Evolutionary conservation across 1,139 yeast genomes (phyloP), one percentile per base, ranked within the genome.

Genomic region (Blastobotrys persicus): DNA sequence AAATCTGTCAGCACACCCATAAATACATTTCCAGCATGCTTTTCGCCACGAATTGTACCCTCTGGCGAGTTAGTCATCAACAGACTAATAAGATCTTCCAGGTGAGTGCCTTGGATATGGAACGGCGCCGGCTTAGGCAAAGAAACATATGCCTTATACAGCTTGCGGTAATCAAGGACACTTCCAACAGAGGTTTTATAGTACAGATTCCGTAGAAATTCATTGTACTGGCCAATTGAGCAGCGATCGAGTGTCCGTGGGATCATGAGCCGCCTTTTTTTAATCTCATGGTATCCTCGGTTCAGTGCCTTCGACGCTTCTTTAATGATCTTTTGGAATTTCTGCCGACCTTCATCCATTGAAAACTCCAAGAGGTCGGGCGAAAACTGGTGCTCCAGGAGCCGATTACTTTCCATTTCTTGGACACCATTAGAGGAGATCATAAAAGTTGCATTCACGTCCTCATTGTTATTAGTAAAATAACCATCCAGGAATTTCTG

Each of bases 171-270:
- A 26, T 42, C 32, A 31, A 44, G 33, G 23, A 28, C 44, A 14
- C 43, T 37, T 19, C 40, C 38, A 14, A 23, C 45, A 9, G 9
- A 6, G 14, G 17, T 23, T 2, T 17, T 20, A 23, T 54, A 49
- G 52, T 75, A 75, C 31, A 76, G 55, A n/a, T 61, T 60, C 42
- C 65, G 58, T 12, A 74, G 48, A 47, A 76, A 74, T 14, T 55
- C 56, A 47, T 56, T 58, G 46, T 61, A 59, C 17, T 14, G 9
- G 37, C 48, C 9, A 4, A 37, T 18, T 6, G 41, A 37, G 19
- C 41, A 37, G 7, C 19, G 17, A 9, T 37, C 41, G 13, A 23
- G 41, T 44, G 45, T 26, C 45, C 46, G 14, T 32, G 46, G 44
- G 4, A 52, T 28, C 23, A 38, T 33, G 26, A 44, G 26, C 13